Conservation (phyloP, 441 rosid genomes). For the Populus hybrid region DNA sequence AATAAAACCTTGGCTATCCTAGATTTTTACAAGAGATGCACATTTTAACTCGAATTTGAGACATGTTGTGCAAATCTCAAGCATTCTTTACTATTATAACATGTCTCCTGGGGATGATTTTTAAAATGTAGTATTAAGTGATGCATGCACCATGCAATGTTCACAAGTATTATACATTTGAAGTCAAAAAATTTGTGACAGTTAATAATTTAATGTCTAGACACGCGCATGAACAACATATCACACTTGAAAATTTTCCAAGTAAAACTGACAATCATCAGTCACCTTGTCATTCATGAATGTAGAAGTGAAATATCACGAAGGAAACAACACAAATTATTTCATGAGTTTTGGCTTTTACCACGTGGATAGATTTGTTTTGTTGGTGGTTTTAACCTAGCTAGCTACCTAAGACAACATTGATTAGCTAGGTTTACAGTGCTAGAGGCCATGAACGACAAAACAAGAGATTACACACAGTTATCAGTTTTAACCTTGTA, state of each 20-base stretch:
- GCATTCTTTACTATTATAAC: no score
- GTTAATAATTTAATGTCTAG: neutral
- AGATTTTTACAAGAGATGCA: no score
- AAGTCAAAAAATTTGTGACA: neutral
- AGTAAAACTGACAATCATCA: no score
- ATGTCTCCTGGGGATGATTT: neutral
- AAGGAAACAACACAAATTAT: neutral
- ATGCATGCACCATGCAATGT: neutral
- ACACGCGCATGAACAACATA: neutral
- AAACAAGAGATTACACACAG: neutral
- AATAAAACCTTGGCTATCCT: no score
- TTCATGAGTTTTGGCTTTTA: neutral
- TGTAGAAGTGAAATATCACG: no score
- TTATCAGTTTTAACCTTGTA: neutral
- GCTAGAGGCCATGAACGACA: slow-evolving; percentile 4
- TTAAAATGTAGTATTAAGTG: neutral
- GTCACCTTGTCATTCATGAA: no score
- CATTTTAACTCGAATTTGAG: no score
- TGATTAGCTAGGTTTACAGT: neutral
- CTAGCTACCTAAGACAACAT: neutral
- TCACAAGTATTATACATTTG: neutral
- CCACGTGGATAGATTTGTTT: neutral
- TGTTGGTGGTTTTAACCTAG: neutral
- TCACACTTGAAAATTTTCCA: no score
- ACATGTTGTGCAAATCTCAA: no score